Evolutionary conservation across 1,139 yeast species (phyloP), one percentile per base, ranked within the genome.

Genomic region (Taiozyma sp.): DNA sequence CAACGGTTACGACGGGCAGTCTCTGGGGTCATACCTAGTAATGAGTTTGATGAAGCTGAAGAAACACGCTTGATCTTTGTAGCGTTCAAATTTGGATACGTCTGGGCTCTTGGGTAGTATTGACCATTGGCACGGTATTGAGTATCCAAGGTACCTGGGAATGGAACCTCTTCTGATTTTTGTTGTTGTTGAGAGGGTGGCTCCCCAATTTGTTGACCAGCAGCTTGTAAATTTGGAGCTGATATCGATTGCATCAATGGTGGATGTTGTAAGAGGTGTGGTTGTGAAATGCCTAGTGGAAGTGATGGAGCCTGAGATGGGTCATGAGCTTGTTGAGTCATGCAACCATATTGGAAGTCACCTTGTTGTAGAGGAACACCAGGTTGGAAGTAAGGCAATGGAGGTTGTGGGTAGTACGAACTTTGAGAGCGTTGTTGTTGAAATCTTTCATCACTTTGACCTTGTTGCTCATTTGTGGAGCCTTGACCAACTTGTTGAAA

Each of bases 1-100:
- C 96, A 89, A 36, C 66, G 55, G 51, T 65, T 65, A 16, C 66
- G 55, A 36, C 59, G 54, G 1, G 67, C 67, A 8, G 67, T 63
- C 46, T 63, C 67, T 41, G 61, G 65, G 1, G 63, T 54, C 67
- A 64, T 64, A 3, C 65, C 65, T 14, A 56, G 42, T 22, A 54
- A 48, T 1, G 43, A 40, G 8, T 56, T 41, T 2, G 56, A 48
- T 0, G 60, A 49, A 1, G 49, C 39, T 8, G 57, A 53, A 8
- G 55, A 55, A 8, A 51, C 45, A 39, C 57, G 51, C 30, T 50
- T 45, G 9, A 40, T 45, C 43, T 51, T 53, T 23, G 44, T n/a
- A n/a, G n/a, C 10, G 5, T 43, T 44, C n/a, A 55, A 56, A 8
- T 30, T 50, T 16, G 63, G 63, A 45, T 52, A 58, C 0, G 62